A percentile compares a stretch with the other conserved stretches of the same genome.
phyloP scores from a whole-genome alignment of 352 stramenopile genomes.

The Phytophthora pluvialis region DNA sequence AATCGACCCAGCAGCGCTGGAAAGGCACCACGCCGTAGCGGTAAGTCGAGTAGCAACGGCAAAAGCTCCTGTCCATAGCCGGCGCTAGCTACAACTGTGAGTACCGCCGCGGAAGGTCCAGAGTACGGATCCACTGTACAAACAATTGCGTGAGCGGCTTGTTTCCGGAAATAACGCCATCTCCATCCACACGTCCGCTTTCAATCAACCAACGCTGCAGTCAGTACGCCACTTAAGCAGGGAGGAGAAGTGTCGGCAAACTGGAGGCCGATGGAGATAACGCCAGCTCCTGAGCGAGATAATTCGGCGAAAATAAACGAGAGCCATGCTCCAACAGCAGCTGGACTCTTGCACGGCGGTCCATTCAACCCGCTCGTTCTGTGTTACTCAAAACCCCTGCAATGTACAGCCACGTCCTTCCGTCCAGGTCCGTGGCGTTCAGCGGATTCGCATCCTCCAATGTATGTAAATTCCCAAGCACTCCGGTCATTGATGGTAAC shows the following conservation, averaged over 20 bases:
- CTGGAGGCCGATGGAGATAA: background rate
- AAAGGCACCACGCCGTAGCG: background rate
- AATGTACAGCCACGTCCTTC: slow-evolving; percentile 16
- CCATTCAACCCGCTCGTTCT: too few relatives aligned
- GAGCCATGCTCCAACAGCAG: slow-evolving; percentile 17
- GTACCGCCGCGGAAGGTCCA: slow-evolving; percentile 1
- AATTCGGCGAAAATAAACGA: slow-evolving; percentile 6
- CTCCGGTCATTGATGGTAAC: slow-evolving; percentile 5
- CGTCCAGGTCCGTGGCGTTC: background rate
- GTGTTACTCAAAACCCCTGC: background rate
- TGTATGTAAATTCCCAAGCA: background rate
- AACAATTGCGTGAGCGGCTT: slow-evolving; percentile 7
- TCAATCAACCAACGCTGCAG: slow-evolving; percentile 5
- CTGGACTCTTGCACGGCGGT: slow-evolving; percentile 8
- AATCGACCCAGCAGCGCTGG: slow-evolving; percentile 8
- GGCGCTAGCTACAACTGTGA: slow-evolving; percentile 6
- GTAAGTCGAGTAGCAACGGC: slow-evolving; percentile 19
- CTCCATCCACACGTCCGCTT: background rate
- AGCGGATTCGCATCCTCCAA: slow-evolving; percentile 9
- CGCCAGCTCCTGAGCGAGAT: background rate
- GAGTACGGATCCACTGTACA: slow-evolving; percentile 6
- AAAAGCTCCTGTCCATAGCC: slow-evolving; percentile 24
- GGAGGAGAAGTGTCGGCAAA: background rate
- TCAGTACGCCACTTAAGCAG: background rate
- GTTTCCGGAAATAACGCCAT: too few relatives aligned